Percentiles rank a stretch among this genome's conserved stretches.
These are phyloP conservation scores for Venturia asperata DNA, from an alignment of 2,329 filamentous ascomycete genomes.

Conservation along the genomic window DNA sequence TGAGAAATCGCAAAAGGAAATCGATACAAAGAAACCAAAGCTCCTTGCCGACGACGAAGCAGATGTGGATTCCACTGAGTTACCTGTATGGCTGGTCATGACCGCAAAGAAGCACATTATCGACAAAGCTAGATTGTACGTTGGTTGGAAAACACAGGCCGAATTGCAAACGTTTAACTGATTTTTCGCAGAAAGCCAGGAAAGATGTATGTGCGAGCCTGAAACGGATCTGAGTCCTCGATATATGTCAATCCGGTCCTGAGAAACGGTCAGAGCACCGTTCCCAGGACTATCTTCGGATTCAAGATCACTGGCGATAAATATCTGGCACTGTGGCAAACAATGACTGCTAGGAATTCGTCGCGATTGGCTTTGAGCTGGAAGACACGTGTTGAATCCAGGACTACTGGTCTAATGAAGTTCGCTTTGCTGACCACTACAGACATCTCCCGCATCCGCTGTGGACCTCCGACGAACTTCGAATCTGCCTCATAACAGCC, in stretches of 20 bases:
- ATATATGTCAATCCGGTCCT: not conserved
- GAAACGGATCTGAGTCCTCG: not conserved
- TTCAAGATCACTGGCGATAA: not conserved
- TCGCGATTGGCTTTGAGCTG: not conserved
- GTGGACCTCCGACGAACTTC: slow-evolving; percentile 57
- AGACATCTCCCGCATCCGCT: slow-evolving; percentile 65
- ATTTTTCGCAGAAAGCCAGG: slow-evolving; percentile 17
- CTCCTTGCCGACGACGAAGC: slow-evolving; percentile 45
- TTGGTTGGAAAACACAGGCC: slow-evolving; percentile 25
- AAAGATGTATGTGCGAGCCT: slow-evolving; percentile 16
- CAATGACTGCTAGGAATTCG: not conserved
- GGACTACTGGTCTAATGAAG: not conserved
- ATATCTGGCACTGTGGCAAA: not conserved
- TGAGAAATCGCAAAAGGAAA: slow-evolving; percentile 42
- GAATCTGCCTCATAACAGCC: slow-evolving; percentile 80
- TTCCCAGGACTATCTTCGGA: not conserved
- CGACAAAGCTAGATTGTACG: slow-evolving; percentile 64
- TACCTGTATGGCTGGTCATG: slow-evolving; percentile 54
- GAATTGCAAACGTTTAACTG: not conserved
- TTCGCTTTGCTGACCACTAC: slow-evolving; percentile 15
- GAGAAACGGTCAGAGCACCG: not conserved
- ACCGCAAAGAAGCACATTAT: slow-evolving; percentile 60
- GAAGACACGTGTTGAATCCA: not conserved
- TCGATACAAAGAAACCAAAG: slow-evolving; percentile 45
- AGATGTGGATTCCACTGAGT: slow-evolving; percentile 40